Evolutionary conservation across 2,329 filamentous ascomycete genomes (phyloP).

Genomic region (Alternaria solani): DNA sequence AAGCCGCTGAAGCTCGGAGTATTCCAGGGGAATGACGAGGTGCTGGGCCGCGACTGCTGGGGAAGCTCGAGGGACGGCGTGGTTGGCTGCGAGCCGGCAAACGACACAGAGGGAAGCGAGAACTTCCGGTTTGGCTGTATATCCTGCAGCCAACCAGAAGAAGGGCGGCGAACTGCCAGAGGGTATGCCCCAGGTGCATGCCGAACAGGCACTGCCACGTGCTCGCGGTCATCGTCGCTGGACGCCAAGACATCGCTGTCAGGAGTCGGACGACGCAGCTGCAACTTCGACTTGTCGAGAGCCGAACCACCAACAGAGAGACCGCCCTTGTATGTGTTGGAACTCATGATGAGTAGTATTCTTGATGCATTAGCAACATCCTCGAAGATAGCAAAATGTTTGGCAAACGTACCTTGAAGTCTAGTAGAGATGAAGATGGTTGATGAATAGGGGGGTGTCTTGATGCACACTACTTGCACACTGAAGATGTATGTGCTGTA

Average conservation of each 20-base stretch:
- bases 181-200: constrained; percentile 33
- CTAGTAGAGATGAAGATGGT: neutral
- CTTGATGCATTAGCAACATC: constrained; percentile 16
- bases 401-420: constrained; percentile 24
- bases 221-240: constrained; percentile 89
- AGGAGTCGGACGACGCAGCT: constrained; percentile 81
- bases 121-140: constrained; percentile 73
- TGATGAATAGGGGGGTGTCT: constrained; percentile 6
- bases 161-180: constrained; percentile 38
- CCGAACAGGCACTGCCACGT: constrained; percentile 36
- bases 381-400: neutral
- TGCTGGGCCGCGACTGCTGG: constrained; percentile 51
- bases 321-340: constrained; percentile 39
- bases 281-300: constrained; percentile 72
- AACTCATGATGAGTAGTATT: constrained; percentile 33
- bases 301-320: constrained; percentile 40
- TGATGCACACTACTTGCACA: constrained; percentile 21
- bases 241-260: constrained; percentile 94
- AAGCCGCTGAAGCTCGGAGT: constrained; percentile 45
- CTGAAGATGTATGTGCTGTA: constrained; percentile 14
- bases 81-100: constrained; percentile 81
- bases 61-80: constrained; percentile 75
- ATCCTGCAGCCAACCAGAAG: constrained; percentile 78
- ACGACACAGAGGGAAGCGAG: constrained; percentile 72
- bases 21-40: constrained; percentile 55